A percentile compares a stretch with the other conserved stretches of the same genome.
Evolutionary conservation across 1,284 basidiomycete genomes (phyloP).

Genomic region (Boletellus deceptivus): DNA sequence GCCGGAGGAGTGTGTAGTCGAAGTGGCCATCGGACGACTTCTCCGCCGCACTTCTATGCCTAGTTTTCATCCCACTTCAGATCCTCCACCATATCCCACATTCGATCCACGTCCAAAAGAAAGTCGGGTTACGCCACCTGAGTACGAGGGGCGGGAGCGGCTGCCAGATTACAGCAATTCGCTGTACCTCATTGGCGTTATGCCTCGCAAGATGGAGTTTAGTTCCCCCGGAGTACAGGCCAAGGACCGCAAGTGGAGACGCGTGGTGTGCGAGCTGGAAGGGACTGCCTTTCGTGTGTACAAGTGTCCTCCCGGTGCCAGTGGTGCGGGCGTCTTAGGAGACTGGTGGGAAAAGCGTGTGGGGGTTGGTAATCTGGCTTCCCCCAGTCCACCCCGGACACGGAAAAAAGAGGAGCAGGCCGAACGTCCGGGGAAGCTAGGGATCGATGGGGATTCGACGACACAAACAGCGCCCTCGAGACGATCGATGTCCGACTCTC

Average conservation of each 20-base stretch:
- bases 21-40: slow-evolving; percentile 25
- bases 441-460: slow-evolving; percentile 12
- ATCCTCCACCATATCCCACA: slow-evolving; percentile 36
- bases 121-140: slow-evolving; percentile 10
- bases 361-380: slow-evolving; percentile 59
- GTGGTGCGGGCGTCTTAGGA: slow-evolving; percentile 52
- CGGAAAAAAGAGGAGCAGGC: slow-evolving; percentile 38
- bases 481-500: slow-evolving; percentile 7
- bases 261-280: slow-evolving; percentile 87
- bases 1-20: slow-evolving; percentile 25
- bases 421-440: slow-evolving; percentile 22
- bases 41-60: slow-evolving; percentile 34
- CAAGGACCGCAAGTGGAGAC: slow-evolving; percentile 88
- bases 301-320: slow-evolving; percentile 53
- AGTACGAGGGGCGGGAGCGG: slow-evolving; percentile 71
- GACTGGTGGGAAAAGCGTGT: slow-evolving; percentile 76
- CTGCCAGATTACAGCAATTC: slow-evolving; percentile 84
- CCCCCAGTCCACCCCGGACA: slow-evolving; percentile 17
- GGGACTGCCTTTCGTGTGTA: slow-evolving; percentile 90
- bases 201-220: slow-evolving; percentile 97
- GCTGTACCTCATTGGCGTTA: slow-evolving; percentile 80
- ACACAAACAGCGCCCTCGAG: not conserved
- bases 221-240: slow-evolving; percentile 81
- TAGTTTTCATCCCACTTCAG: slow-evolving; percentile 31
- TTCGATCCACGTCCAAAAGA: slow-evolving; percentile 28